Evolutionary conservation across 768 basidiomycete species (phyloP).

Genomic region (Daedaleopsis sinensis): DNA sequence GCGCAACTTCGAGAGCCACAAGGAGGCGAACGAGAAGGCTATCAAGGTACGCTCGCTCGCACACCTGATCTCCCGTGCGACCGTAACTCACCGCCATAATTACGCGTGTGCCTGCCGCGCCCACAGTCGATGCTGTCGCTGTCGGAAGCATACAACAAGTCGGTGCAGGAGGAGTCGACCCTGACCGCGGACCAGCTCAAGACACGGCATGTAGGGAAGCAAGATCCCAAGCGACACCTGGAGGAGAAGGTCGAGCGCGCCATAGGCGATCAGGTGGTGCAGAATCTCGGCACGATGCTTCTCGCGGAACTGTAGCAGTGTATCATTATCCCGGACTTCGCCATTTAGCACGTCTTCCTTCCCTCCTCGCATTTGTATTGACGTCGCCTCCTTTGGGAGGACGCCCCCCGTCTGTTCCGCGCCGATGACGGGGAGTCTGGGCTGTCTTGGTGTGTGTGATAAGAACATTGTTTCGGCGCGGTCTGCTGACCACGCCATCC

Average conservation of each 20-base stretch:
- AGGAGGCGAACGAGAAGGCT: slow-evolving; percentile 86
- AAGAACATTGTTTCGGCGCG: slow-evolving; percentile 5
- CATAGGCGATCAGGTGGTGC: slow-evolving; percentile 96
- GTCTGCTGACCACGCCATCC: slow-evolving; percentile 11
- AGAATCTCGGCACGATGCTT: slow-evolving; percentile 93
- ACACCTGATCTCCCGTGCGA: slow-evolving; percentile 25
- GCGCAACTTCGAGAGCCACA: slow-evolving; percentile 87
- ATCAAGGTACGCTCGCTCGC: slow-evolving; percentile 78
- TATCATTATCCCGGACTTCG: slow-evolving; percentile 22
- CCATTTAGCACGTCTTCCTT: slow-evolving; percentile 10
- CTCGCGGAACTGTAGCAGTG: slow-evolving; percentile 78
- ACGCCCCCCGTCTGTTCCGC: background rate
- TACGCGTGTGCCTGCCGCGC: slow-evolving; percentile 9
- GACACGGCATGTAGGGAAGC: slow-evolving; percentile 96
- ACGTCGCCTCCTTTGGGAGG: slow-evolving; percentile 6
- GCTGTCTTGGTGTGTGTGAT: slow-evolving; percentile 1
- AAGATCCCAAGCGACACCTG: slow-evolving; percentile 97
- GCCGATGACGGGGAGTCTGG: background rate
- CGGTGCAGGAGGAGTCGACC: slow-evolving; percentile 97
- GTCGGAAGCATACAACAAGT: slow-evolving; percentile 95
- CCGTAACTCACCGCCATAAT: slow-evolving; percentile 7
- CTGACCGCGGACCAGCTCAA: slow-evolving; percentile 91
- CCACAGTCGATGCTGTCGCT: slow-evolving; percentile 87
- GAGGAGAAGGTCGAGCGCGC: slow-evolving; percentile 98
- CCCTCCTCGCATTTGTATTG: slow-evolving; percentile 6